Evolutionary conservation across 1,139 yeast species (phyloP).

Genomic region (Yamadazyma mexicana): DNA sequence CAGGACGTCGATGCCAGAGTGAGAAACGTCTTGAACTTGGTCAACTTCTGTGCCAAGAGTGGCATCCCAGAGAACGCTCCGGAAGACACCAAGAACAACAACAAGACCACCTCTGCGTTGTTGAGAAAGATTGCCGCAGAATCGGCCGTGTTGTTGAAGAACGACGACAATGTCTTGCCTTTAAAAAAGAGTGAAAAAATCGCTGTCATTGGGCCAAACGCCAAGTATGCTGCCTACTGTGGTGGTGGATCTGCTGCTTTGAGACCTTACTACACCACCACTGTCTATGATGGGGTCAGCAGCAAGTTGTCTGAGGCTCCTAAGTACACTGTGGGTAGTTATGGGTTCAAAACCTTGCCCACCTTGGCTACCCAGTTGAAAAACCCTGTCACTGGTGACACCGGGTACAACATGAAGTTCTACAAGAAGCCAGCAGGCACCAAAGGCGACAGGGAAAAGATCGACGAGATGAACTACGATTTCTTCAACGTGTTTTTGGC

Average conservation of each 20-base stretch:
- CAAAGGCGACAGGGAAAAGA: conserved; percentile 18
- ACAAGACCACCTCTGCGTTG: conserved; percentile 40
- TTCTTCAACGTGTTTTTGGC: conserved; percentile 41
- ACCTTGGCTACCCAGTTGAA: conserved; percentile 24
- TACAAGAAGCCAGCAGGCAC: conserved; percentile 28
- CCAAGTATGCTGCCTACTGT: conserved; percentile 26
- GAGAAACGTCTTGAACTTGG: conserved; percentile 44
- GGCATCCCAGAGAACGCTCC: conserved; percentile 37
- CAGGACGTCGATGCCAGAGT: conserved; percentile 47
- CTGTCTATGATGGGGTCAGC: conserved; percentile 30
- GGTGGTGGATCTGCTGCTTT: conserved; percentile 41
- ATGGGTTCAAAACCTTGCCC: conserved; percentile 27
- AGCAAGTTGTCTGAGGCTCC: conserved; percentile 20
- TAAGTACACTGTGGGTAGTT: conserved; percentile 21
- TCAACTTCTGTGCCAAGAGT: conserved; percentile 38
- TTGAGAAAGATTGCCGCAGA: conserved; percentile 52
- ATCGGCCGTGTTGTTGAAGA: conserved; percentile 53
- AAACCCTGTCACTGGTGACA: conserved; percentile 33
- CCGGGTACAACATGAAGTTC: conserved; percentile 39
- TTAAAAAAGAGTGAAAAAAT: conserved; percentile 24
- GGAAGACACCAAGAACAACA: conserved; percentile 30
- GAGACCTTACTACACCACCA: conserved; percentile 28
- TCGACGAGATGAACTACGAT: conserved; percentile 38
- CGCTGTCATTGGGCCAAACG: conserved; percentile 39
- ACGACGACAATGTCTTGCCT: conserved; percentile 46